Conservation (phyloP, 1,139 yeast genomes). For the Debaryomyces robertsiae region DNA sequence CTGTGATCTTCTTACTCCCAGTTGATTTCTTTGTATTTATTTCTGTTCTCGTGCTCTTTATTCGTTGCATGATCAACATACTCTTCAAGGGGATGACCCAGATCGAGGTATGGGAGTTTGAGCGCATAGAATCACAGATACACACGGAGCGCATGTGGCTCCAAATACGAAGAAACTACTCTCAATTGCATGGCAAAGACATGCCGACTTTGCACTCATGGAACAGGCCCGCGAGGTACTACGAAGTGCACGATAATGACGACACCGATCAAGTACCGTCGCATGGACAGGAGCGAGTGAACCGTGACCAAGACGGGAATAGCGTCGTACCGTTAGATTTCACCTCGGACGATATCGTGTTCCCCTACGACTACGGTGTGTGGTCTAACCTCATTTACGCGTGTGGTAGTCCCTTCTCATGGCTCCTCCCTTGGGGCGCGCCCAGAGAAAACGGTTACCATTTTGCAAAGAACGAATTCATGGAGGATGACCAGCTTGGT, state of each 20-base stretch:
- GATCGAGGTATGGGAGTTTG: conserved; percentile 91
- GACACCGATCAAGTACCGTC: conserved; percentile 14
- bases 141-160: conserved; percentile 55
- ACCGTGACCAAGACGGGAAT: conserved; percentile 2
- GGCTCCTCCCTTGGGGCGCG: conserved; percentile 70
- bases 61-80: conserved; percentile 63
- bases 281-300: not conserved
- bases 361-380: conserved; percentile 81
- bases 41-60: conserved; percentile 57
- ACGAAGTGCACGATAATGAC: conserved; percentile 18
- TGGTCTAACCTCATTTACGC: conserved; percentile 52
- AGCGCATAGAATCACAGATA: conserved; percentile 71
- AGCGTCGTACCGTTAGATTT: conserved; percentile 34
- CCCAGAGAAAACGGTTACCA: conserved; percentile 49
- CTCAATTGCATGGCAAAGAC: conserved; percentile 40
- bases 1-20: conserved; percentile 59
- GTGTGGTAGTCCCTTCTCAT: conserved; percentile 61
- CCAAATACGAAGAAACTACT: conserved; percentile 51
- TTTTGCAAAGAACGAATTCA: conserved; percentile 57
- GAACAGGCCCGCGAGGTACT: conserved; percentile 29
- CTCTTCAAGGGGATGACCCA: conserved; percentile 77
- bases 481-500: conserved; percentile 59
- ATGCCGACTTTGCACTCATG: conserved; percentile 54
- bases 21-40: conserved; percentile 59
- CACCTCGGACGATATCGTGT: conserved; percentile 60